Conservation (phyloP, 805 yeast species). For the Teunomyces gatunensis region DNA sequence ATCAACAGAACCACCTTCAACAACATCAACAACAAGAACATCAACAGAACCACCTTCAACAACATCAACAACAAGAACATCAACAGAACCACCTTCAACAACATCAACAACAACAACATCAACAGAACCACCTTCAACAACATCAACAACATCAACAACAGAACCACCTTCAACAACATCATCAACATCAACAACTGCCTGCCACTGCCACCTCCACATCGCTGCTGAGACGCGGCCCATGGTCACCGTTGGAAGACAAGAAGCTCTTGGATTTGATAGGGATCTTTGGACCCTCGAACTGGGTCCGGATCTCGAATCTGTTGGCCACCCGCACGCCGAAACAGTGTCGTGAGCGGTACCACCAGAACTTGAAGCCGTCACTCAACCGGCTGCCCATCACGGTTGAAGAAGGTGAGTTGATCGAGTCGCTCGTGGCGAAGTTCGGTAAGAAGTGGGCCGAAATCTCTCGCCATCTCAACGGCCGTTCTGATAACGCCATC, state of each 20-base stretch:
- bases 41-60: slow-evolving; percentile 3
- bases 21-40: slow-evolving; percentile 3
- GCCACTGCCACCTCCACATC: neutral
- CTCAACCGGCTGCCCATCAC: slow-evolving; percentile 81
- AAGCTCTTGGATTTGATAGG: slow-evolving; percentile 66
- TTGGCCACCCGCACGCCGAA: slow-evolving; percentile 81
- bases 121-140: slow-evolving; percentile 1
- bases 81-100: too few species aligned
- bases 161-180: too few species aligned
- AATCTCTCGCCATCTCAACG: slow-evolving; percentile 82
- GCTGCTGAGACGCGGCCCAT: slow-evolving; percentile 64
- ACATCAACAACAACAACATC: too few species aligned
- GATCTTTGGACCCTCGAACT: slow-evolving; percentile 74
- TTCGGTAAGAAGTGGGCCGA: slow-evolving; percentile 95
- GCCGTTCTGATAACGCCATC: slow-evolving; percentile 86
- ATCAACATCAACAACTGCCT: slow-evolving; percentile 1
- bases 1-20: neutral
- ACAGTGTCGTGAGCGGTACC: slow-evolving; percentile 89
- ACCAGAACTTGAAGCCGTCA: slow-evolving; percentile 84
- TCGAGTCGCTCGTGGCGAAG: slow-evolving; percentile 72
- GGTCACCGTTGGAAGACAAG: slow-evolving; percentile 85
- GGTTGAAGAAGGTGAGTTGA: slow-evolving; percentile 76
- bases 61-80: slow-evolving; percentile 3
- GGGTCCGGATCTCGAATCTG: slow-evolving; percentile 81
- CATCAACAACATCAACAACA: slow-evolving; percentile 4